Conservation (phyloP, 495 filamentous ascomycete genomes). For the Talaromyces wortmannii region DNA sequence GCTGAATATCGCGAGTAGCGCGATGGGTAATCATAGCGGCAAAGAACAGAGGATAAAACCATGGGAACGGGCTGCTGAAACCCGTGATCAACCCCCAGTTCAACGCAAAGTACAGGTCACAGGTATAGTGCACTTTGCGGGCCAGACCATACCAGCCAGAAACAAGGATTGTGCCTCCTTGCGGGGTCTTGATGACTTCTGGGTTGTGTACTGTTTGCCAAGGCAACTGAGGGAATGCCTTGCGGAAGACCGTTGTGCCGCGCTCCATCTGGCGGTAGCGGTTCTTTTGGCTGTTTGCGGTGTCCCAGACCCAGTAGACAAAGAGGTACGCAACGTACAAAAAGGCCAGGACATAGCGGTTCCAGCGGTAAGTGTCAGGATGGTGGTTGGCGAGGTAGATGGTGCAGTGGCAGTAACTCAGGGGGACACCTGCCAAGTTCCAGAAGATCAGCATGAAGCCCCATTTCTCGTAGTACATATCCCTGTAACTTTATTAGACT, state of each 20-base stretch:
- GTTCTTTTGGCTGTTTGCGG: constrained; percentile 88
- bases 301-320: constrained; percentile 90
- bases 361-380: constrained; percentile 72
- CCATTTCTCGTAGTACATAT: constrained; percentile 97
- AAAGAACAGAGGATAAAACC: constrained; percentile 95
- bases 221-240: constrained; percentile 82
- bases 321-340: constrained; percentile 69
- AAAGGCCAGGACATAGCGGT: constrained; percentile 47
- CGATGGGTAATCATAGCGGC: constrained; percentile 82
- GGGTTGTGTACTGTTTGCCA: constrained; percentile 80
- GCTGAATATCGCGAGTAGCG: constrained; percentile 68
- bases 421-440: constrained; percentile 93
- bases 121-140: constrained; percentile 88
- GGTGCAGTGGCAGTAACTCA: constrained; percentile 93
- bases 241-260: constrained; percentile 61
- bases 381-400: constrained; percentile 84
- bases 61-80: constrained; percentile 71
- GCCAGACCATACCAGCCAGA: constrained; percentile 80
- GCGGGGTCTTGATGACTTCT: constrained; percentile 62
- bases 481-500: constrained; percentile 33
- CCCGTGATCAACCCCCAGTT: constrained; percentile 57
- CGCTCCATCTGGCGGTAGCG: constrained; percentile 76
- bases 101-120: constrained; percentile 77
- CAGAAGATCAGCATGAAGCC: constrained; percentile 99
- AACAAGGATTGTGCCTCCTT: constrained; percentile 72